Evolutionary conservation across 106 monocot genomes (phyloP), one percentile per base, ranked within the genome.

Genomic region (Dendrobium officinale): DNA sequence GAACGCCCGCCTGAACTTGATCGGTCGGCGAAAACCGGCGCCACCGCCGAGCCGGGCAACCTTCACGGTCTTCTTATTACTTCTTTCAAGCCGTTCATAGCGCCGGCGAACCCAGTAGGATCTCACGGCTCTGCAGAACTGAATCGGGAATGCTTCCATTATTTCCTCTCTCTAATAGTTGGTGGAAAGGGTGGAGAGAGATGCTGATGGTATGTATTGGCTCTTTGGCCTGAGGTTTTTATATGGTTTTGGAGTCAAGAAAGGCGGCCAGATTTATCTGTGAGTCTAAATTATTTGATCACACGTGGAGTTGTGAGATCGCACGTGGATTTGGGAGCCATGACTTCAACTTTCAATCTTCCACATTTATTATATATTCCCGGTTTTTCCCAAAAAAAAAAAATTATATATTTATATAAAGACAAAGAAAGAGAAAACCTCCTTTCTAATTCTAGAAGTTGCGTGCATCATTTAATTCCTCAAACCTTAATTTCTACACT

Each of bases 111-210:
- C 61, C 91, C 91, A 91, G 80, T 85, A 81, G 11, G 88, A 70
- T n/a, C 81, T 78, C 37, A 91, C 80, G 54, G 80, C 88, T 42
- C 70, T 83, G 68, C 82, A 86, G 64, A 91, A 91, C 80, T 75
- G 73, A 33, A 84, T 81, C 1, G 91, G 86, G n/a, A 91, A 86
- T 6, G 84, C 82, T 49, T 84, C 86, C 80, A 72, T 68, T 5
- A 72, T 33, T 74, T 29, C 44, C 78, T 42, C 42, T 49, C 56
- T 67, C 3, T 6, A 72, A 37, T 40, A 37, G 27, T 0, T 16
- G 11, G 17, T 27, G 72, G 15, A 44, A 41, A 42, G 73, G 17
- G 19, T 17, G 42, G 20, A 20, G 18, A 74, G 42, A 44, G 20
- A 4, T 7, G 18, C 6, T 3, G 20, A 4, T 7, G 18, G 42